A percentile compares a stretch with the other conserved stretches of the same genome.
These are phyloP conservation scores for Apiotrichum gracile DNA, from an alignment of 1,284 basidiomycete genomes.

Conservation along the genomic window DNA sequence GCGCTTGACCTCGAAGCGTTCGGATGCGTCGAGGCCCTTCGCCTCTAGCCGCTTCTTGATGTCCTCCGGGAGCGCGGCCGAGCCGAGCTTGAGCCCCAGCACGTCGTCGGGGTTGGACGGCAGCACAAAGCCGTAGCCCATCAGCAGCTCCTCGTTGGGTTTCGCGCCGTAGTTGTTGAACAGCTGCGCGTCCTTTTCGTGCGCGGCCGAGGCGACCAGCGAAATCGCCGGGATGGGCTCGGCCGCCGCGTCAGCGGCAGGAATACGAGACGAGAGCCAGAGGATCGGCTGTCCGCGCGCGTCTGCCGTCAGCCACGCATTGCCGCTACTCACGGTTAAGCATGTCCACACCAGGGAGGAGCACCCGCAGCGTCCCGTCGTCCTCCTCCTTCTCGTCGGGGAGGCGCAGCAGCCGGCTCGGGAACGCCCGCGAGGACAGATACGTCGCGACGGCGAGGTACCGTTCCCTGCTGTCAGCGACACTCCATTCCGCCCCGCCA, in stretches of 20 bases:
- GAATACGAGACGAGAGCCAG: conserved; percentile 60
- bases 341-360: conserved; percentile 76
- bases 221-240: conserved; percentile 23
- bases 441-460: conserved; percentile 68
- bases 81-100: conserved; percentile 68
- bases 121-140: conserved; percentile 81
- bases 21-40: conserved; percentile 28
- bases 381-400: conserved; percentile 24
- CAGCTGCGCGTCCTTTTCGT: conserved; percentile 56
- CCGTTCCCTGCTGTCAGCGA: conserved; percentile 57
- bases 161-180: conserved; percentile 64
- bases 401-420: conserved; percentile 65
- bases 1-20: conserved; percentile 61
- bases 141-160: conserved; percentile 76
- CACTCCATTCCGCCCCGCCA: not conserved
- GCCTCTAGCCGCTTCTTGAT: conserved; percentile 18
- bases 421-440: conserved; percentile 79
- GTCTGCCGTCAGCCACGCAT: conserved; percentile 14
- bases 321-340: conserved; percentile 60
- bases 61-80: conserved; percentile 24
- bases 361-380: conserved; percentile 60
- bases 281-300: conserved; percentile 64
- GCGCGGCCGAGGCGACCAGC: conserved; percentile 34
- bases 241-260: conserved; percentile 14
- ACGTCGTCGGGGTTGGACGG: conserved; percentile 73